These are phyloP conservation scores for Cucumis hystrix DNA, from an alignment of 306 rosid species.

Conservation along the genomic window DNA sequence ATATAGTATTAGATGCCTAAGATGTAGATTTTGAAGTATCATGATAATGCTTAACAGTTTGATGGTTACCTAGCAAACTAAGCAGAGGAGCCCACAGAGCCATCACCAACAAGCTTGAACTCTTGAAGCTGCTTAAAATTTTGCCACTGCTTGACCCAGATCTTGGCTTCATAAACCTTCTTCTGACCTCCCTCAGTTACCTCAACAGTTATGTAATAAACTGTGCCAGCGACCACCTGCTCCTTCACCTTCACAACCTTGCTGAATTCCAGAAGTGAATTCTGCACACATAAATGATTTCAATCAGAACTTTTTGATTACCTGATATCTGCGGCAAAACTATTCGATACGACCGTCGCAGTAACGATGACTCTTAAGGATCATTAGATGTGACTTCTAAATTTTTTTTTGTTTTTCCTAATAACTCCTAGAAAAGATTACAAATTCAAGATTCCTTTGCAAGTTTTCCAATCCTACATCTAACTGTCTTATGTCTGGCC, in stretches of 20 bases:
- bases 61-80: not conserved
- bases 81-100: not conserved
- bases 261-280: constrained; percentile 2
- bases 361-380: too few relatives aligned
- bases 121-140: constrained; percentile 64
- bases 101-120: constrained; percentile 50
- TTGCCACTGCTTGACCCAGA: constrained; percentile 92
- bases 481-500: too few relatives aligned
- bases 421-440: too few relatives aligned
- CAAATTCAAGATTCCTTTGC: too few relatives aligned
- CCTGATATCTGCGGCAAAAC: not conserved
- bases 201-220: constrained; percentile 65
- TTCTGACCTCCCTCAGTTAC: constrained; percentile 56
- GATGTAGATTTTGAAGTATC: not conserved
- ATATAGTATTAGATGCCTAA: not conserved
- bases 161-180: constrained; percentile 67
- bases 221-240: constrained; percentile 51
- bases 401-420: too few relatives aligned
- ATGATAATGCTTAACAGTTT: not conserved
- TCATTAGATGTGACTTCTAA: too few relatives aligned
- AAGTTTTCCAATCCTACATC: too few relatives aligned
- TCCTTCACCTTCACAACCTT: constrained; percentile 9
- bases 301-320: not conserved
- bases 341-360: too few relatives aligned
- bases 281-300: not conserved